Base-by-base conservation (phyloP, 164 flowering plant genomes). In the Warburgia ugandensis region DNA sequence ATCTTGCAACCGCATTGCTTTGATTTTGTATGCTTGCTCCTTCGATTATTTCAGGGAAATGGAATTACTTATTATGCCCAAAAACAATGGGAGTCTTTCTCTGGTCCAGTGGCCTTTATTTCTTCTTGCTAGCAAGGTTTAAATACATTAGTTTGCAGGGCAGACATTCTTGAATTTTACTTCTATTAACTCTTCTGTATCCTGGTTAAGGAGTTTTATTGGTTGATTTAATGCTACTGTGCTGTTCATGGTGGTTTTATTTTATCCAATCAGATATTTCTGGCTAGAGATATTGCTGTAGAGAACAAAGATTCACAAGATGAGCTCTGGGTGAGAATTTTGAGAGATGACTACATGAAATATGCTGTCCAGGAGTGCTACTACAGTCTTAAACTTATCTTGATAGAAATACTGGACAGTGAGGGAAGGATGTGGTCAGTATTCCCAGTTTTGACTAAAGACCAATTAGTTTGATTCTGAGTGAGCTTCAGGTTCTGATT, bases 91-190 rank as follows among this genome's bases (percentile, higher is more conserved):
- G 28, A 67, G 27, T 55, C 70, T 92, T 36, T 81, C 85, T 26
- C 48, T 92, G 67, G 83, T 92, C 55, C 99, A 92, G 60, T 92
- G 97, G 96, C 99, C 99, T 9, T 83, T 92, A 36, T 92, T 92
- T 65, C 96, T 92, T 67, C 85, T 92, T 64, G 86, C 81, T 26
- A 92, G 99, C 94, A 92, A 88, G 94, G 98, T 92, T 22, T 29
- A 21, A 30, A n/a, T n/a, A n/a, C n/a, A n/a, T n/a, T n/a, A n/a
- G n/a, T n/a, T n/a, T n/a, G n/a, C n/a, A n/a, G n/a, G n/a, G n/a
- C n/a, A n/a, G n/a, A n/a, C n/a, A n/a, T n/a, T n/a, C n/a, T n/a
- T n/a, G n/a, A n/a, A n/a, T n/a, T n/a, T n/a, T n/a, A n/a, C n/a
- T n/a, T n/a, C n/a, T n/a, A n/a, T n/a, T n/a, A n/a, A n/a, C n/a